Evolutionary conservation across 352 stramenopile species (phyloP), one percentile per base, ranked within the genome.

Genomic region (Phytophthora brassicae): DNA sequence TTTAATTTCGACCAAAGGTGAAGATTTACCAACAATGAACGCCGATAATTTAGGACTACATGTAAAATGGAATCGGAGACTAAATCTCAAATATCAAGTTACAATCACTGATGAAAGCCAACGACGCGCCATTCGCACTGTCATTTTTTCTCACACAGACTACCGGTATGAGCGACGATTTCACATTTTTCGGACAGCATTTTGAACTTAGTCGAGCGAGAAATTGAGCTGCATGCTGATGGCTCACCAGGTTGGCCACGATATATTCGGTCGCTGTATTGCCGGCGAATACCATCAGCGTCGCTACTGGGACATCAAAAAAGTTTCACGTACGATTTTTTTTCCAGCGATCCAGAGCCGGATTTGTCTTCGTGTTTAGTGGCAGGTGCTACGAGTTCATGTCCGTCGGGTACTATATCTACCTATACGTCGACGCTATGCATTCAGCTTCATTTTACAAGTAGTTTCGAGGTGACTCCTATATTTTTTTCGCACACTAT

Each of bases 21-120:
- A 51, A 13, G 50, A 62, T 17, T 9, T 19, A 2, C 11, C 29
- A 11, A 36, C 23, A 0, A 12, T 36, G 35, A 17, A 28, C 5
- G 5, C 38, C 5, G n/a, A n/a, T n/a, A n/a, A n/a, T n/a, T n/a
- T n/a, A 20, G n/a, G 26, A 6, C 20, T n/a, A 36, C 12, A 22
- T 26, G 1, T n/a, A n/a, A n/a, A n/a, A n/a, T 70, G 33, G 48
- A 3, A 54, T 19, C 56, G 56, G 9, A 26, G 60, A 20, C 11
- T 60, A 17, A 26, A 47, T 24, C 12, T 59, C 20, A 52, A 50
- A 22, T 70, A 62, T 55, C 42, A 19, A 56, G 51, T 19, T 12
- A 43, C 12, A 6, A 63, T 70, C 20, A 52, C 46, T 6, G 63
- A 70, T n/a, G 63, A 66, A 53, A 70, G 63, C 23, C 63, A 66